phyloP scores from a whole-genome alignment of 2,329 filamentous ascomycete species.

The Davidsoniella neocaledoniae region DNA sequence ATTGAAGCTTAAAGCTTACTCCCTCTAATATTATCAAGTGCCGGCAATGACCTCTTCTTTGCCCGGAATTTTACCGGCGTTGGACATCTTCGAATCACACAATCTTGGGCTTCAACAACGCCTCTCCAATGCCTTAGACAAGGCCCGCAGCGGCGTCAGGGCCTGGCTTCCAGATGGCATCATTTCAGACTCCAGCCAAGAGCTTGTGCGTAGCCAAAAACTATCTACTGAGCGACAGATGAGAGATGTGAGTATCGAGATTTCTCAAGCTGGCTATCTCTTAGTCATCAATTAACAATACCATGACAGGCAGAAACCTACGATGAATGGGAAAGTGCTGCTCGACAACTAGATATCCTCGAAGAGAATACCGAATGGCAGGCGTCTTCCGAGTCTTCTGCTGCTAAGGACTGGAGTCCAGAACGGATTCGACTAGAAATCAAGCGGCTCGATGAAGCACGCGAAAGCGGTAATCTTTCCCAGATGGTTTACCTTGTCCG shows the following conservation, averaged over 20 bases:
- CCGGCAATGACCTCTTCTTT: too few species aligned
- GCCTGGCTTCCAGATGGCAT: not conserved
- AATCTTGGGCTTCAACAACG: too few species aligned
- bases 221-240: not conserved
- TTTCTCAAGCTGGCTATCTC: too few species aligned
- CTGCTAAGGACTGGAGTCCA: constrained; percentile 49
- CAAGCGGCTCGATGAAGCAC: constrained; percentile 56
- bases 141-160: not conserved
- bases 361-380: constrained; percentile 80
- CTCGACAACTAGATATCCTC: constrained; percentile 58
- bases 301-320: constrained; percentile 43
- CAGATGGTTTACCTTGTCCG: constrained; percentile 68
- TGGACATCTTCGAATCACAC: too few species aligned
- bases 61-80: too few species aligned
- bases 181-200: too few species aligned
- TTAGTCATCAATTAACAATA: not conserved
- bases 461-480: constrained; percentile 51
- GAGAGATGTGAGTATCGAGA: constrained; percentile 1
- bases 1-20: too few species aligned
- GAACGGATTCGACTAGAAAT: constrained; percentile 53
- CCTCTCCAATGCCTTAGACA: not conserved
- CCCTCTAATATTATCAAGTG: too few species aligned
- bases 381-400: constrained; percentile 21
- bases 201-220: not conserved
- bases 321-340: constrained; percentile 58